phyloP scores from a whole-genome alignment of 768 basidiomycete genomes.

The Tylopilus sp. region DNA sequence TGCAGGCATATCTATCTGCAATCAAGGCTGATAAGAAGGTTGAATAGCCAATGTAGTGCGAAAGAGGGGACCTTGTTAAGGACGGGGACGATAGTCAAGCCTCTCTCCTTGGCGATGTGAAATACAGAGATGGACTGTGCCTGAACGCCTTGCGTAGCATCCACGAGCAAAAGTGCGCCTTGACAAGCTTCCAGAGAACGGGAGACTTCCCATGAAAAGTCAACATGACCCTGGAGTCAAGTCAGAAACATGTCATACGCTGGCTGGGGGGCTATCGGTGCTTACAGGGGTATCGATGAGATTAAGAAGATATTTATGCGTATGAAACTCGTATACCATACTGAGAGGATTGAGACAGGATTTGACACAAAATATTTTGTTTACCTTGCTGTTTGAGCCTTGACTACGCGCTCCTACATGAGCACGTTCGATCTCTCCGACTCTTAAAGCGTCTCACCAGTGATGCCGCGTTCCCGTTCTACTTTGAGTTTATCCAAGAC shows the following conservation, averaged over 20 bases:
- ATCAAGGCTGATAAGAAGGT: not conserved
- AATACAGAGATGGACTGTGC: slow-evolving; percentile 97
- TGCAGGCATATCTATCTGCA: slow-evolving; percentile 87
- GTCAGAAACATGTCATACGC: not conserved
- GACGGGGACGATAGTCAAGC: slow-evolving; percentile 82
- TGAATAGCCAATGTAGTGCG: not conserved
- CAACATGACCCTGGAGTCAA: slow-evolving; percentile 80
- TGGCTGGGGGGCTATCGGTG: not conserved
- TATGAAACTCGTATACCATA: slow-evolving; percentile 69
- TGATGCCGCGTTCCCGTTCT: slow-evolving; percentile 94
- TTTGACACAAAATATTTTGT: not conserved
- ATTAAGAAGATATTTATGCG: slow-evolving; percentile 73
- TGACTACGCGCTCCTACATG: slow-evolving; percentile 49
- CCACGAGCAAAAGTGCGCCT: slow-evolving; percentile 83
- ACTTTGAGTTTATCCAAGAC: slow-evolving; percentile 94
- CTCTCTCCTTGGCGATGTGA: slow-evolving; percentile 79
- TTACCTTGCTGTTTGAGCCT: slow-evolving; percentile 92
- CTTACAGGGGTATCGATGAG: slow-evolving; percentile 92
- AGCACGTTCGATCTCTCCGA: slow-evolving; percentile 1
- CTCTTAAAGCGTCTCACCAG: slow-evolving; percentile 46
- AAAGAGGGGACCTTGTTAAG: slow-evolving; percentile 73
- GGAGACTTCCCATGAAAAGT: slow-evolving; percentile 97
- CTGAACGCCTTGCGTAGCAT: slow-evolving; percentile 97
- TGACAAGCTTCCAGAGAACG: slow-evolving; percentile 91
- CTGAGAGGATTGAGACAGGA: slow-evolving; percentile 35